phyloP scores from a whole-genome alignment of 1,284 basidiomycete species.

The Austroboletus niveus region DNA sequence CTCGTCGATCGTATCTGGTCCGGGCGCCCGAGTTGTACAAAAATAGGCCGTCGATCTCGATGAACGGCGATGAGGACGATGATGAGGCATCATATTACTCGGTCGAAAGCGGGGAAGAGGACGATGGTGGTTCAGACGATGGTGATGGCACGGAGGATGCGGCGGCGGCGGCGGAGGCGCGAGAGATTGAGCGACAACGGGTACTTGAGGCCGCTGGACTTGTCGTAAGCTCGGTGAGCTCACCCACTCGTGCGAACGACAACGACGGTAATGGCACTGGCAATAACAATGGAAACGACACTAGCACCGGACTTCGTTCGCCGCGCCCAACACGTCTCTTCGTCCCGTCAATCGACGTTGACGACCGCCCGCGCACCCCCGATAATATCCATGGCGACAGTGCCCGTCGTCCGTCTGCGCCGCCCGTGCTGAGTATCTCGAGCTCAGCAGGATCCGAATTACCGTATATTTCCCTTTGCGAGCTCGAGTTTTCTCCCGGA shows the following conservation, averaged over 20 bases:
- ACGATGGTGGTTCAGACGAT: background rate
- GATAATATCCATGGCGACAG: background rate
- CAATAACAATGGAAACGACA: background rate
- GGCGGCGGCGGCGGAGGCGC: constrained; percentile 42
- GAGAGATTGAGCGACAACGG: constrained; percentile 75
- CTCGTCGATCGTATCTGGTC: background rate
- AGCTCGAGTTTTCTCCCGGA: constrained; percentile 2
- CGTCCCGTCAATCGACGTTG: background rate
- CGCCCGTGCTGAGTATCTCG: background rate
- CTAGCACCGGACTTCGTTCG: background rate
- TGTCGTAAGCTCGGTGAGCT: constrained; percentile 54
- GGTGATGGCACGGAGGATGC: constrained; percentile 5
- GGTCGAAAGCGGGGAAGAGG: constrained; percentile 46
- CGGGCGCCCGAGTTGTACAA: constrained; percentile 9
- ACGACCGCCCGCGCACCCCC: background rate
- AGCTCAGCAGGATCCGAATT: background rate
- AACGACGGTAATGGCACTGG: no score
- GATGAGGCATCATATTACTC: constrained; percentile 56
- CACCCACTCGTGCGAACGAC: no score
- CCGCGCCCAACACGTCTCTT: background rate
- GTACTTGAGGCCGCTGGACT: constrained; percentile 88
- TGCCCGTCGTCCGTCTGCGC: background rate
- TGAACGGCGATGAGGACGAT: constrained; percentile 34
- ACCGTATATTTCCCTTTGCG: background rate
- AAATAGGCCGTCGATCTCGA: constrained; percentile 2